Evolutionary conservation across 345 rosid species (phyloP), one percentile per base, ranked within the genome.

Genomic region (Rhizophora apiculata): DNA sequence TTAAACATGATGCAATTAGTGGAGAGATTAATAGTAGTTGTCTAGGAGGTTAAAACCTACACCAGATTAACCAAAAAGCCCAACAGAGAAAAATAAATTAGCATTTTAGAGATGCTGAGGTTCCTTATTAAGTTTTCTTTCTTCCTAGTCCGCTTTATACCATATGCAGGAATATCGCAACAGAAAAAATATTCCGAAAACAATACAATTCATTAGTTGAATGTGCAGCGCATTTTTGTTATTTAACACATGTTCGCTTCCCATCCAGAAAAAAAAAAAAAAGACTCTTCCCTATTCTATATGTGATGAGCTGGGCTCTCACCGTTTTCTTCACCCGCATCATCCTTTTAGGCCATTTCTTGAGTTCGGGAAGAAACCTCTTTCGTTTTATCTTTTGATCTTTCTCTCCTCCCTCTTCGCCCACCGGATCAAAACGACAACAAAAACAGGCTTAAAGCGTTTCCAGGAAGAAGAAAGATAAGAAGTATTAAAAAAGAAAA

Each of bases 181-280:
- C 36, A 34, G 2, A 34, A 34, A 6, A 34, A 34, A 34, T 24
- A 24, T 34, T 34, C 8, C 6, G 8, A 34, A 34, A 34, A 34
- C 77, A 62, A 31, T 26, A 7, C 39, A 6, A 3, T 10, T 43
- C 46, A 36, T 27, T 18, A 27, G 20, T n/a, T 56, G 20, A 22
- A n/a, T 7, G 0, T 3, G 0, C 56, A 65, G 85, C 79, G 11
- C 1, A 68, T 2, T 48, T 1, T 4, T 5, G 88, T 74, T 81
- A 76, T 83, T 83, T 22, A 1, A 31, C 0, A 2, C 5, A 1
- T 1, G 5, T 60, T 2, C 57, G 16, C 43, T 10, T 18, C 27
- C n/a, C 49, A 56, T 51, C 63, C 58, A 69, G 1, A 2, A 29
- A 29, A 31, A 31, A 31, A 24, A 24, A 24, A 24, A 24, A 24